These are phyloP conservation scores for Warburgia ugandensis DNA, from an alignment of 164 flowering plant genomes.

Conservation along the genomic window DNA sequence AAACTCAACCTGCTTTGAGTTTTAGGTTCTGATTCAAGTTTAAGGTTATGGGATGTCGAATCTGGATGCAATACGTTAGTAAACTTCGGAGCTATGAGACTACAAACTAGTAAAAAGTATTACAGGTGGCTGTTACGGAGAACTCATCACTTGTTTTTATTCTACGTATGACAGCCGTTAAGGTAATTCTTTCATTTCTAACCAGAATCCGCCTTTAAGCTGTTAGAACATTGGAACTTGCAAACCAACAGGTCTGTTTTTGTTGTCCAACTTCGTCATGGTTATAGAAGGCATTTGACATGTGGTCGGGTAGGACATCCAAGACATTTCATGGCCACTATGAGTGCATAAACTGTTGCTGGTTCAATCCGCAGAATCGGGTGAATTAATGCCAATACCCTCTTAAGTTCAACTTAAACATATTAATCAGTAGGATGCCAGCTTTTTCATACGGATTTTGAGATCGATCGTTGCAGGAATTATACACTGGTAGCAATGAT, in stretches of 20 bases:
- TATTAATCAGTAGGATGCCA: too few relatives aligned
- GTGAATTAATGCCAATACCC: constrained; percentile 24
- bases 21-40: constrained; percentile 92
- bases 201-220: too few relatives aligned
- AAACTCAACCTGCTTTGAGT: neutral
- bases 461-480: constrained; percentile 41
- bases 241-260: too few relatives aligned
- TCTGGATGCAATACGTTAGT: constrained; percentile 90
- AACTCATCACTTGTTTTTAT: constrained; percentile 77
- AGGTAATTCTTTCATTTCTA: constrained; percentile 33
- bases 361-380: constrained; percentile 79
- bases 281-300: constrained; percentile 61
- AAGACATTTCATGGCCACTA: constrained; percentile 76
- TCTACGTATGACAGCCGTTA: constrained; percentile 82
- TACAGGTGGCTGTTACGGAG: constrained; percentile 62
- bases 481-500: constrained; percentile 90
- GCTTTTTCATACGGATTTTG: neutral
- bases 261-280: too few relatives aligned
- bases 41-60: constrained; percentile 83
- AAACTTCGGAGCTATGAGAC: constrained; percentile 64
- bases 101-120: constrained; percentile 61
- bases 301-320: constrained; percentile 77
- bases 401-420: neutral
- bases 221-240: too few relatives aligned
- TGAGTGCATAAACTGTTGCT: constrained; percentile 83